phyloP scores from a whole-genome alignment of 768 basidiomycete genomes.

The Termitomyces sp. region DNA sequence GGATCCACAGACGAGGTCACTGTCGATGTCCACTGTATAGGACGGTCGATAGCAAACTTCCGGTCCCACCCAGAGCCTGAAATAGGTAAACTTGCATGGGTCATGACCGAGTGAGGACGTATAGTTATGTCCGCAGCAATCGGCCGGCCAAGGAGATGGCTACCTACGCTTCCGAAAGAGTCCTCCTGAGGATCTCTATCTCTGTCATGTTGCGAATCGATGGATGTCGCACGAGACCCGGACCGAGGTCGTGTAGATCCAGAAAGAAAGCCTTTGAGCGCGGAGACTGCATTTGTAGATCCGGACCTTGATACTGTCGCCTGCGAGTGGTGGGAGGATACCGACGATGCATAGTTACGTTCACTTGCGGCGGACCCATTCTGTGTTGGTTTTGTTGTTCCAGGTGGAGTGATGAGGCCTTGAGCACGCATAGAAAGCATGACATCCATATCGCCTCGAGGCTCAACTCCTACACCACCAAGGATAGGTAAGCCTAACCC shows the following conservation, averaged over 20 bases:
- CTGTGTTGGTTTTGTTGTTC: conserved; percentile 17
- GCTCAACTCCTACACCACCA: conserved; percentile 47
- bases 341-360: conserved; percentile 40
- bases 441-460: conserved; percentile 77
- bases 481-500: conserved; percentile 48
- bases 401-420: conserved; percentile 40
- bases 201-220: conserved; percentile 29
- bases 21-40: conserved; percentile 16
- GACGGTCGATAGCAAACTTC: conserved; percentile 20
- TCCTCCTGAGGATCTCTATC: conserved; percentile 35
- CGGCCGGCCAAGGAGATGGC: conserved; percentile 43
- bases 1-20: conserved; percentile 15
- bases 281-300: conserved; percentile 40
- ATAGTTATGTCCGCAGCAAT: conserved; percentile 26
- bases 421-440: conserved; percentile 77
- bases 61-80: conserved; percentile 27
- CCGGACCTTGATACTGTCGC: conserved; percentile 32
- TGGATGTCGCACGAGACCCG: conserved; percentile 42
- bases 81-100: conserved; percentile 28
- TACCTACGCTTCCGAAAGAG: conserved; percentile 52
- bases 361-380: conserved; percentile 16
- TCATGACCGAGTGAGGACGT: conserved; percentile 16
- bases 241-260: conserved; percentile 48
- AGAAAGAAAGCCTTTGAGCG: conserved; percentile 55
- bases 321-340: conserved; percentile 39